A percentile compares a stretch with the other conserved stretches of the same genome.
These are phyloP conservation scores for Spirogloea muscicola DNA, from an alignment of 139 green algal genomes.

Conservation along the genomic window DNA sequence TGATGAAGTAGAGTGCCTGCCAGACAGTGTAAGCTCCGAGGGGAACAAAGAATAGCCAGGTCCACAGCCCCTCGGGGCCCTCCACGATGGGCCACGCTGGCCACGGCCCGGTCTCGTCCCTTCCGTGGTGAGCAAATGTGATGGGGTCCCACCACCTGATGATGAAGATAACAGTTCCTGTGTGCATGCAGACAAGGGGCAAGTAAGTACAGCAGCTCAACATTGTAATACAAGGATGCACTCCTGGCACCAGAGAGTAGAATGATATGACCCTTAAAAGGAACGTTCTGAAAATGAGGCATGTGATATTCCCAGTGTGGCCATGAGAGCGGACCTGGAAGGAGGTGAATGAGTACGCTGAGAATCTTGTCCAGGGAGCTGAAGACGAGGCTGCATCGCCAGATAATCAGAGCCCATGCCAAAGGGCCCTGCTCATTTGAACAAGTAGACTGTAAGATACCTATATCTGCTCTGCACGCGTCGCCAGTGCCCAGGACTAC, in stretches of 20 bases:
- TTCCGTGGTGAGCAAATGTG: slow-evolving; percentile 15
- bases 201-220: slow-evolving; percentile 4
- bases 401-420: slow-evolving; percentile 39
- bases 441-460: not conserved
- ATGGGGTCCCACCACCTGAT: slow-evolving; percentile 41
- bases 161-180: slow-evolving; percentile 42
- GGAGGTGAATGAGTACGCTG: slow-evolving; percentile 43
- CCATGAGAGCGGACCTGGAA: too few species aligned
- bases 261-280: too few species aligned
- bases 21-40: slow-evolving; percentile 27
- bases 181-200: not conserved
- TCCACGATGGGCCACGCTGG: slow-evolving; percentile 34
- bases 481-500: too few species aligned
- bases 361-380: slow-evolving; percentile 46
- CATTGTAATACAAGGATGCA: too few species aligned
- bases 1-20: slow-evolving; percentile 37
- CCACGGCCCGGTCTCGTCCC: slow-evolving; percentile 24
- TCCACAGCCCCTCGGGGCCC: slow-evolving; percentile 3
- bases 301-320: too few species aligned
- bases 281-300: too few species aligned
- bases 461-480: too few species aligned
- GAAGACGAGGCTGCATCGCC: slow-evolving; percentile 41
- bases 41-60: slow-evolving; percentile 31
- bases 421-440: slow-evolving; percentile 41
- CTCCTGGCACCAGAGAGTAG: too few species aligned